A percentile compares a stretch with the other conserved stretches of the same genome.
phyloP scores from a whole-genome alignment of 139 green algal genomes.

The Micractinium sp. region DNA sequence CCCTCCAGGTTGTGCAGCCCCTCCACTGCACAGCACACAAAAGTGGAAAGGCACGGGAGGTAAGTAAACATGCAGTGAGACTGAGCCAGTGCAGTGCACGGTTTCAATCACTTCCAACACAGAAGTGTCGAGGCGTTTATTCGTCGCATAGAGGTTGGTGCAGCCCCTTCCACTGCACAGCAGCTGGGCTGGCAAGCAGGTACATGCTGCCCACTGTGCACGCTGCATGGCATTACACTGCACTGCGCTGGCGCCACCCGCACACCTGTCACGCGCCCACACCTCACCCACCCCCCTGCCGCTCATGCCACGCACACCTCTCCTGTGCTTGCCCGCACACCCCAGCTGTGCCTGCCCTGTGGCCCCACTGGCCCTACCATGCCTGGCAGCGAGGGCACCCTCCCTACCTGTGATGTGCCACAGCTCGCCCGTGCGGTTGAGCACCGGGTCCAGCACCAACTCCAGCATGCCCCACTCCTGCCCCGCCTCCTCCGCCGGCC shows the following conservation, averaged over 20 bases:
- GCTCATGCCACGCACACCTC: no score
- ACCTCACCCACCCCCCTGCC: no score
- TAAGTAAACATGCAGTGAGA: background rate
- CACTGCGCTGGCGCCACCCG: no score
- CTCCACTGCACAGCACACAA: background rate
- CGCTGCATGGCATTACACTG: no score
- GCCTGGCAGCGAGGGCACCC: constrained; percentile 12
- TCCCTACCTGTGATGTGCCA: constrained; percentile 60
- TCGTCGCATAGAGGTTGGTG: no score
- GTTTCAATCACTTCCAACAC: background rate
- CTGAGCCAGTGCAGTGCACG: no score
- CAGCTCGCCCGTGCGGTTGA: constrained; percentile 64
- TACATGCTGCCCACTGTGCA: no score
- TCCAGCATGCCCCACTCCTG: constrained; percentile 47
- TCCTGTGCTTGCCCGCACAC: no score
- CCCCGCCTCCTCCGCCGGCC: background rate
- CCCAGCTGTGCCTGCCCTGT: background rate
- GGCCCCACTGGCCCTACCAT: background rate
- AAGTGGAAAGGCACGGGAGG: background rate
- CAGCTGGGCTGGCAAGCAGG: no score
- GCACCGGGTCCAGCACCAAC: constrained; percentile 63
- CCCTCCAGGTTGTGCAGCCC: constrained; percentile 43
- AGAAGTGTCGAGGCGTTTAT: no score
- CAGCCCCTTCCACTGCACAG: no score
- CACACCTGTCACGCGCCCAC: no score